Evolutionary conservation across 2,329 filamentous ascomycete species (phyloP).

Genomic region (Daldinia sp.): DNA sequence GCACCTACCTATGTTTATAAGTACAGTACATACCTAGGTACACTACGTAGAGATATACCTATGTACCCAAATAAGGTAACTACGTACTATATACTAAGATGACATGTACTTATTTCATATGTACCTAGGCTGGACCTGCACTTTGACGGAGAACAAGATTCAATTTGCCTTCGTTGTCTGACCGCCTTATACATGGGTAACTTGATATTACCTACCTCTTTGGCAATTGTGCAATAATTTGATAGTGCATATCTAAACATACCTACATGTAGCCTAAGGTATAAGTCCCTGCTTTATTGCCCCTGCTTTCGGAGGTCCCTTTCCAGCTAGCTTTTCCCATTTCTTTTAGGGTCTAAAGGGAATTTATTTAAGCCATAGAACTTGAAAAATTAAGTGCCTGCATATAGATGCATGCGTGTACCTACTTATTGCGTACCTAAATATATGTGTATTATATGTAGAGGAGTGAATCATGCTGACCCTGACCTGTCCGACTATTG

Average conservation of each 20-base stretch:
- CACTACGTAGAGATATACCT: too few relatives aligned
- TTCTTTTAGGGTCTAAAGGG: conserved; percentile 2
- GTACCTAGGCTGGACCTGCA: too few relatives aligned
- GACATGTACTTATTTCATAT: too few relatives aligned
- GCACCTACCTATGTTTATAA: too few relatives aligned
- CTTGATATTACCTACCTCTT: neutral
- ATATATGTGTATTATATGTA: too few relatives aligned
- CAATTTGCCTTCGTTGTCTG: neutral
- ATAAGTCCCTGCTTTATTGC: conserved; percentile 25
- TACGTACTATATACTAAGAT: too few relatives aligned
- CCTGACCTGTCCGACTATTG: neutral
- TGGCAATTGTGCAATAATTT: too few relatives aligned
- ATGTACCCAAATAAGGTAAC: too few relatives aligned
- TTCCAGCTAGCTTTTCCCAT: neutral
- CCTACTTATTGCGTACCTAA: too few relatives aligned
- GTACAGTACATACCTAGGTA: too few relatives aligned
- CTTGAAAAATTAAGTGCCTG: neutral
- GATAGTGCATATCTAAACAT: neutral
- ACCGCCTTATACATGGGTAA: neutral
- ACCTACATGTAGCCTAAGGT: neutral
- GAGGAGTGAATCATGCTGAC: conserved; percentile 5
- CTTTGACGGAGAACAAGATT: neutral
- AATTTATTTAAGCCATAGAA: conserved; percentile 1
- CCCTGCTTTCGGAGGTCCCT: neutral
- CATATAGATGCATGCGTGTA: too few relatives aligned